Percentiles rank a stretch among this genome's conserved stretches.
These are phyloP conservation scores for Lasiosphaeris hirsuta DNA, from an alignment of 495 filamentous ascomycete genomes.

Conservation along the genomic window DNA sequence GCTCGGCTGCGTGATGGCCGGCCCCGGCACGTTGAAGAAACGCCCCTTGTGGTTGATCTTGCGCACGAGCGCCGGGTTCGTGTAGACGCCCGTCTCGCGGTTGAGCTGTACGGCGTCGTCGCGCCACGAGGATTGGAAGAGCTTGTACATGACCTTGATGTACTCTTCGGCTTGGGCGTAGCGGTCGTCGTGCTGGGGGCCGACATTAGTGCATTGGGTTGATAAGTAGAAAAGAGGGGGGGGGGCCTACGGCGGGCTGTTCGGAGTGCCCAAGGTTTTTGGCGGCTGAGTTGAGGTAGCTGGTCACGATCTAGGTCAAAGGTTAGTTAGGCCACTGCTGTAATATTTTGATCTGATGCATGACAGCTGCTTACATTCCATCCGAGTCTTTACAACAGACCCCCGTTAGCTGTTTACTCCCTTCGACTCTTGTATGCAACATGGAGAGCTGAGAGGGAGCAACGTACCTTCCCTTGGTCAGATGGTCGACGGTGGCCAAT, in stretches of 20 bases:
- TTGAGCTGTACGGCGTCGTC: constrained; percentile 62
- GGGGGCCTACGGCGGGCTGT: constrained; percentile 38
- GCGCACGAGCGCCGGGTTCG: constrained; percentile 55
- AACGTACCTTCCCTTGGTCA: constrained; percentile 53
- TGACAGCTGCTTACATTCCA: constrained; percentile 54
- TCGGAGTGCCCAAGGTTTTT: constrained; percentile 55
- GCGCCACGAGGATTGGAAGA: constrained; percentile 67
- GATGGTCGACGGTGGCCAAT: constrained; percentile 63
- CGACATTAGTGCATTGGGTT: constrained; percentile 8
- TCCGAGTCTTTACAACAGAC: constrained; percentile 37
- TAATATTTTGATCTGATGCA: not conserved
- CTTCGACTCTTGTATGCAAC: no score
- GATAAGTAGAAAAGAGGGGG: not conserved
- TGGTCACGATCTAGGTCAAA: constrained; percentile 52
- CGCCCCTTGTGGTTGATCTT: constrained; percentile 66
- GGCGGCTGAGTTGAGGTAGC: constrained; percentile 65
- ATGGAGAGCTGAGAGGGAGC: no score
- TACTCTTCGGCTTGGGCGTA: constrained; percentile 69
- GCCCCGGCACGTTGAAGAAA: constrained; percentile 63
- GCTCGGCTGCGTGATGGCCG: constrained; percentile 61
- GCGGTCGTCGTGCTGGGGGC: constrained; percentile 59
- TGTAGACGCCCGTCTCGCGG: constrained; percentile 53
- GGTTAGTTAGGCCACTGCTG: not conserved
- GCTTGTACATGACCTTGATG: constrained; percentile 64
- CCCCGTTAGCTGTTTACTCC: not conserved